Percentiles rank a stretch among this genome's conserved stretches.
Conservation (phyloP, 805 yeast genomes). For the Saccharomycopsis sp. region DNA sequence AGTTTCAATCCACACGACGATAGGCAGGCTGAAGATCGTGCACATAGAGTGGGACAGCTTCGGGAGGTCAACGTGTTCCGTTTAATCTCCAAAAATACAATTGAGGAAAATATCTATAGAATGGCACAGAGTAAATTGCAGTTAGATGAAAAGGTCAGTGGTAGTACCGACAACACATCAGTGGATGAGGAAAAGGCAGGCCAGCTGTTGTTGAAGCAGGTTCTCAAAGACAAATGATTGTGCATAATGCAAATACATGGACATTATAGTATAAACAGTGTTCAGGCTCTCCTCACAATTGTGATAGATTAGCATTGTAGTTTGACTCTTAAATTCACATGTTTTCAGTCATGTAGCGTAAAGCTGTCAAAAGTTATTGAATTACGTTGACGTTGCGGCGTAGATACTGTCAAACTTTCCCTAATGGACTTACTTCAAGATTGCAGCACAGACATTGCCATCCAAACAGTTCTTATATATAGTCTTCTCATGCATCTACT, state of each 20-base stretch:
- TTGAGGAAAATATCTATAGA: slow-evolving; percentile 83
- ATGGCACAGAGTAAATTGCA: slow-evolving; percentile 88
- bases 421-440: too few species aligned
- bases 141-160: slow-evolving; percentile 42
- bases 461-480: too few species aligned
- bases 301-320: background rate
- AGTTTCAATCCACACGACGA: slow-evolving; percentile 98
- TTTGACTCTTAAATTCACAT: too few species aligned
- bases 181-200: slow-evolving; percentile 1
- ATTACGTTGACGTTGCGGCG: too few species aligned
- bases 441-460: too few species aligned
- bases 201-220: background rate
- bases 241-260: background rate
- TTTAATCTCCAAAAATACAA: slow-evolving; percentile 63
- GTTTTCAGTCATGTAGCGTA: too few species aligned
- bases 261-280: too few species aligned
- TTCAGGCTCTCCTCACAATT: too few species aligned
- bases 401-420: too few species aligned
- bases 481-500: too few species aligned
- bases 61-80: slow-evolving; percentile 75
- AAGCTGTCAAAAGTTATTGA: too few species aligned
- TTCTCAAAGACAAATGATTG: background rate
- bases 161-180: background rate
- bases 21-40: slow-evolving; percentile 97
- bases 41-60: slow-evolving; percentile 94